Conservation (phyloP, 1,139 yeast genomes). For the Sugiyamaella sp. region DNA sequence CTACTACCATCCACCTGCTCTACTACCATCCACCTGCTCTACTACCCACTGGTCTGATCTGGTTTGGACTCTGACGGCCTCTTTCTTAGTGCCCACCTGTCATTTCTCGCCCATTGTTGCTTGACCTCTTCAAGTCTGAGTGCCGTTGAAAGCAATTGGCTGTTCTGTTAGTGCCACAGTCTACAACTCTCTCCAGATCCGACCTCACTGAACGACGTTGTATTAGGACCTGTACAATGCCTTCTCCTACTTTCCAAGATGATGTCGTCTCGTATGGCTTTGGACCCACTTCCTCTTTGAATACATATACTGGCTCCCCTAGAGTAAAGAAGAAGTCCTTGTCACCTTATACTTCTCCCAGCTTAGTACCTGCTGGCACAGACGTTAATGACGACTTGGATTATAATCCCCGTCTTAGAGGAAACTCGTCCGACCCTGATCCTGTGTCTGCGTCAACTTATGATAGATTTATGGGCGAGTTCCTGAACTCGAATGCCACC, state of each 20-base stretch:
- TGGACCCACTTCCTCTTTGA: slow-evolving; percentile 25
- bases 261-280: slow-evolving; percentile 25
- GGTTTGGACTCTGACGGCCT: no score
- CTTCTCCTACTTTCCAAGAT: slow-evolving; percentile 15
- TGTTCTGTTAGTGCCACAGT: no score
- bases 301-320: not conserved
- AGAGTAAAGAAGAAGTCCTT: not conserved
- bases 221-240: no score
- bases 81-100: no score
- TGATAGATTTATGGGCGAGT: slow-evolving; percentile 16
- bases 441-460: slow-evolving; percentile 14
- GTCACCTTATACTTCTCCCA: slow-evolving; percentile 14
- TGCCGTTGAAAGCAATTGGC: no score
- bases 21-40: no score
- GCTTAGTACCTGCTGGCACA: slow-evolving; percentile 17
- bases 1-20: no score
- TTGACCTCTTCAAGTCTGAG: no score
- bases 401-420: not conserved
- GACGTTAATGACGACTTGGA: not conserved
- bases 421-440: slow-evolving; percentile 9
- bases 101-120: no score
- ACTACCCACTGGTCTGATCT: no score
- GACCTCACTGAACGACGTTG: no score
- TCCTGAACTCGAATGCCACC: not conserved
- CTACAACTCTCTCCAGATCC: no score